phyloP scores from a whole-genome alignment of 345 rosid genomes.

The Populus euphratica region DNA sequence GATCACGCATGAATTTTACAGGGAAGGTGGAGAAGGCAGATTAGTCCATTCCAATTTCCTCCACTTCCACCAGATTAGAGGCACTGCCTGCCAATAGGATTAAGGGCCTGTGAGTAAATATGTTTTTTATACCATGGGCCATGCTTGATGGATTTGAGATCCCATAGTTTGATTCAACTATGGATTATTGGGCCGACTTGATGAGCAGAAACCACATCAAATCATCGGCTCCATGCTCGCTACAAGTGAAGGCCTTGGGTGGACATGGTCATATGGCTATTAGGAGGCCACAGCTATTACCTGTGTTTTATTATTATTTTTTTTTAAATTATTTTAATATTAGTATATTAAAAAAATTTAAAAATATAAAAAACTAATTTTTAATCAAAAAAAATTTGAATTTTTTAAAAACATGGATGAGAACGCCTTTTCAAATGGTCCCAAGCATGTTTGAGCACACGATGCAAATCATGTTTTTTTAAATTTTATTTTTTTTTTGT shows the following conservation, averaged over 20 bases:
- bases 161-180: neutral
- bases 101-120: neutral
- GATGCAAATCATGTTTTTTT: fast-evolving
- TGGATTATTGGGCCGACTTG: neutral
- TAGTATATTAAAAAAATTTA: fast-evolving
- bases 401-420: fast-evolving
- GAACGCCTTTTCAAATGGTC: fast-evolving
- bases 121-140: no score
- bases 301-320: no score
- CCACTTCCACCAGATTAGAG: no score
- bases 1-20: no score
- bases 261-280: neutral
- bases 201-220: neutral
- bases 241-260: neutral
- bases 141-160: neutral
- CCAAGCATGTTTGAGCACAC: fast-evolving
- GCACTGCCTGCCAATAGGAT: neutral
- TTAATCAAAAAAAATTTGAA: no score
- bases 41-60: no score
- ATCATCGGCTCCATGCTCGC: neutral
- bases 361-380: no score
- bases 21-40: no score
- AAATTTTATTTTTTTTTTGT: no score
- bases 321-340: no score
- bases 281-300: neutral